Percentiles rank a stretch among this genome's conserved stretches.
Evolutionary conservation across 179 eudicot genomes (phyloP).

Genomic region (Corrigiola litoralis): DNA sequence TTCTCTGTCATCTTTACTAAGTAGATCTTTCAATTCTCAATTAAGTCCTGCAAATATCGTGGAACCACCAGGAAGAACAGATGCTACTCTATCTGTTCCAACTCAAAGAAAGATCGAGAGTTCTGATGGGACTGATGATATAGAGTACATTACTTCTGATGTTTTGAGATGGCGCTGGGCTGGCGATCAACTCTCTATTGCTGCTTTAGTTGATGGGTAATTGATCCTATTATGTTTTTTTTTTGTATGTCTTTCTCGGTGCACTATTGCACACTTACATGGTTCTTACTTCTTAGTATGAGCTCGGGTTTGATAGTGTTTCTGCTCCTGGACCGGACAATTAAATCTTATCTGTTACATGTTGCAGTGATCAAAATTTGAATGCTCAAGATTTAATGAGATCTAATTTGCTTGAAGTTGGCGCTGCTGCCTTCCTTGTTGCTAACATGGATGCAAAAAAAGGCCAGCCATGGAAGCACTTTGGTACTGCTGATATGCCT

Average conservation of each 20-base stretch:
- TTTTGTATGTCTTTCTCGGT: background rate
- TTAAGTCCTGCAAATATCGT: constrained; percentile 60
- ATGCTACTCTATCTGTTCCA: constrained; percentile 53
- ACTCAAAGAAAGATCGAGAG: constrained; percentile 59
- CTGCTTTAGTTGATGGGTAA: constrained; percentile 63
- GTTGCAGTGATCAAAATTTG: constrained; percentile 55
- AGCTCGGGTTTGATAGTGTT: background rate
- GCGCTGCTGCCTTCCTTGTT: constrained; percentile 92
- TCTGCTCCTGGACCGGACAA: constrained; percentile 5
- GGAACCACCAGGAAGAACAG: constrained; percentile 68
- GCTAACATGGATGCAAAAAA: constrained; percentile 82
- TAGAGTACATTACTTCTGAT: constrained; percentile 73
- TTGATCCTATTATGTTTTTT: constrained; percentile 11
- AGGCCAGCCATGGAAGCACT: constrained; percentile 73
- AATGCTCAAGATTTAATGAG: constrained; percentile 53
- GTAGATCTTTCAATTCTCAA: constrained; percentile 90
- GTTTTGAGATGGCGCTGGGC: constrained; percentile 92
- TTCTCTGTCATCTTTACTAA: constrained; percentile 75
- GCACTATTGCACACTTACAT: background rate
- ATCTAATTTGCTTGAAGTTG: constrained; percentile 84
- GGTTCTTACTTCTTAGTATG: background rate
- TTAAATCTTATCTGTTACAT: constrained; percentile 15
- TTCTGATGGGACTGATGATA: constrained; percentile 50
- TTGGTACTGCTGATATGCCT: constrained; percentile 87
- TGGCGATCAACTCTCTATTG: constrained; percentile 58